A percentile compares a stretch with the other conserved stretches of the same genome.
Conservation (phyloP, 2,329 filamentous ascomycete species). For the Penicillium hesseltinei region DNA sequence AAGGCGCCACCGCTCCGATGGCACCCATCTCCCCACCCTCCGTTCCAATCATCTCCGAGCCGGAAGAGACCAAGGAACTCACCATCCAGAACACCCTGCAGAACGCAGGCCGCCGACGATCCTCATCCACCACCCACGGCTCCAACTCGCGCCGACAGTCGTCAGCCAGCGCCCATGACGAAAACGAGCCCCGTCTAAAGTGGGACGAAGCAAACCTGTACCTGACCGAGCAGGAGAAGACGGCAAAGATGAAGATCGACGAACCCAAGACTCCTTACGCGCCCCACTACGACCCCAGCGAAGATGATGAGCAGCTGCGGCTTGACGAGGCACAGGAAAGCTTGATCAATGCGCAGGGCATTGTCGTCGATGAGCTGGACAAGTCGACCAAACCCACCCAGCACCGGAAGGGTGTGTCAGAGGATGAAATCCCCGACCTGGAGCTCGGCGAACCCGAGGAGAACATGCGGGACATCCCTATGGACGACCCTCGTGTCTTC, state of each 20-base stretch:
- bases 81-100: conserved; percentile 91
- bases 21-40: conserved; percentile 34
- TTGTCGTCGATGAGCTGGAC: conserved; percentile 66
- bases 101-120: conserved; percentile 86
- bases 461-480: conserved; percentile 47
- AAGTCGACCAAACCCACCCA: conserved; percentile 46
- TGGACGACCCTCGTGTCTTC: conserved; percentile 46
- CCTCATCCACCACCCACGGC: conserved; percentile 68
- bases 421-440: conserved; percentile 85
- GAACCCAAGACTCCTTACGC: conserved; percentile 98
- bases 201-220: conserved; percentile 99
- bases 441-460: conserved; percentile 92
- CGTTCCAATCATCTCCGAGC: conserved; percentile 43
- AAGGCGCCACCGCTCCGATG: conserved; percentile 52
- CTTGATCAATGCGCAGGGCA: conserved; percentile 66
- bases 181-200: conserved; percentile 74
- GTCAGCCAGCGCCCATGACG: conserved; percentile 52
- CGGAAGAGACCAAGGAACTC: conserved; percentile 71
- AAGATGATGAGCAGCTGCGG: conserved; percentile 72
- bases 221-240: conserved; percentile 92
- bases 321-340: conserved; percentile 32
- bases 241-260: conserved; percentile 96
- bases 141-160: conserved; percentile 71
- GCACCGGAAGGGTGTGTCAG: conserved; percentile 42
- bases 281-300: conserved; percentile 81